These are phyloP conservation scores for Backusella westeae DNA, from an alignment of 192 early-diverging fungal genomes.

Conservation along the genomic window DNA sequence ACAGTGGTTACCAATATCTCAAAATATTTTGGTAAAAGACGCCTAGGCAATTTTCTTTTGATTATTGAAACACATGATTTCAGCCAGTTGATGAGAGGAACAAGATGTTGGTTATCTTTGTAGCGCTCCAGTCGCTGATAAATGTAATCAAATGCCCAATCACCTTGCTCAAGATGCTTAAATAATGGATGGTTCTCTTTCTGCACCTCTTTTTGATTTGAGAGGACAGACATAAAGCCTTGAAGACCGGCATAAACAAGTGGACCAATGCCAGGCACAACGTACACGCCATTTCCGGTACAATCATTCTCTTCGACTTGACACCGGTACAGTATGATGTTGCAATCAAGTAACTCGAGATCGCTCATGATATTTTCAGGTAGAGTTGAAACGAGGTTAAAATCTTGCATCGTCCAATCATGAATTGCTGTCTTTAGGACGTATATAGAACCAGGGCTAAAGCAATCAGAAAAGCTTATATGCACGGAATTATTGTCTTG, in stretches of 20 bases:
- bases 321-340: slow-evolving; percentile 82
- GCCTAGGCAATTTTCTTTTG: slow-evolving; percentile 67
- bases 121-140: slow-evolving; percentile 66
- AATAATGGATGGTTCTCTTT: slow-evolving; percentile 92
- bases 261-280: slow-evolving; percentile 82
- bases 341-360: slow-evolving; percentile 70
- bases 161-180: slow-evolving; percentile 80
- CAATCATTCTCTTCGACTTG: slow-evolving; percentile 82
- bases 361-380: slow-evolving; percentile 60
- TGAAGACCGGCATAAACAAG: slow-evolving; percentile 91
- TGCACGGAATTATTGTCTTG: slow-evolving; percentile 55
- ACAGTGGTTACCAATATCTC: slow-evolving; percentile 74
- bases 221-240: slow-evolving; percentile 84
- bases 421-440: slow-evolving; percentile 61
- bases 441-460: slow-evolving; percentile 83
- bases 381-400: slow-evolving; percentile 57
- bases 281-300: slow-evolving; percentile 81
- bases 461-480: slow-evolving; percentile 58
- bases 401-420: slow-evolving; percentile 43
- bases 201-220: slow-evolving; percentile 72
- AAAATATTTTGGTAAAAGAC: slow-evolving; percentile 93
- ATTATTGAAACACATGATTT: slow-evolving; percentile 65
- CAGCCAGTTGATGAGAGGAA: slow-evolving; percentile 68
- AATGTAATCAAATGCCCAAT: slow-evolving; percentile 92
- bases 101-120: slow-evolving; percentile 1